Evolutionary conservation across 345 rosid genomes (phyloP), one percentile per base, ranked within the genome.

Genomic region (Citrus sp.): DNA sequence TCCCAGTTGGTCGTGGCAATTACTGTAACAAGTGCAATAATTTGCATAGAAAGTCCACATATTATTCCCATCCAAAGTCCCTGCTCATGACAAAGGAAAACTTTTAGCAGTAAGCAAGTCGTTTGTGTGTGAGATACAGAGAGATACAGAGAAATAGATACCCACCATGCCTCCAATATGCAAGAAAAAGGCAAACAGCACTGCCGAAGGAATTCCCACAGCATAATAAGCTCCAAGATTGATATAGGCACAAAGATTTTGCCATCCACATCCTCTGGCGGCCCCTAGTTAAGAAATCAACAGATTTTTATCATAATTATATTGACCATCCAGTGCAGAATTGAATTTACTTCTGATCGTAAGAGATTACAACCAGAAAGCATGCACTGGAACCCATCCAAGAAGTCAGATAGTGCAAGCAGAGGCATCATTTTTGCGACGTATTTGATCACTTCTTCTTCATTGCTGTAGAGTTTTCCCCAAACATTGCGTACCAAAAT

Each of bases 201-300:
- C 71, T 9, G 89, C 89, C 38, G 32, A 82, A 67, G 90, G 90
- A 80, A 87, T 81, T 42, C 80, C 90, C 59, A 83, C 86, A 16
- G 64, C 84, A 38, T 89, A 89, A 79, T 87, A 89, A 72, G 90
- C 89, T 37, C 83, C 88, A n/a, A 87, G 86, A 65, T 89, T 87
- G 70, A 89, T 85, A 42, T 22, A 46, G 24, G 90, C 80, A 37
- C 92, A 82, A 2, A 86, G 59, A 21, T 83, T 87, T 69, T 79
- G 89, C 89, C 90, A 86, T 60, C 88, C 90, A 58, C 90, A 87
- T 37, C 92, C 92, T 76, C 89, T 86, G 2, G 88, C 88, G 60
- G 89, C 89, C 18, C 89, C 89, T 88, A 34, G 18, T 70, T 25
- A 74, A 72, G 60, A 73, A 19, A 49, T 19, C n/a, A 4, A 40